A percentile compares a stretch with the other conserved stretches of the same genome.
phyloP scores from a whole-genome alignment of 129 eudicot genomes.

The Rutidosis leptorrhynchoides region DNA sequence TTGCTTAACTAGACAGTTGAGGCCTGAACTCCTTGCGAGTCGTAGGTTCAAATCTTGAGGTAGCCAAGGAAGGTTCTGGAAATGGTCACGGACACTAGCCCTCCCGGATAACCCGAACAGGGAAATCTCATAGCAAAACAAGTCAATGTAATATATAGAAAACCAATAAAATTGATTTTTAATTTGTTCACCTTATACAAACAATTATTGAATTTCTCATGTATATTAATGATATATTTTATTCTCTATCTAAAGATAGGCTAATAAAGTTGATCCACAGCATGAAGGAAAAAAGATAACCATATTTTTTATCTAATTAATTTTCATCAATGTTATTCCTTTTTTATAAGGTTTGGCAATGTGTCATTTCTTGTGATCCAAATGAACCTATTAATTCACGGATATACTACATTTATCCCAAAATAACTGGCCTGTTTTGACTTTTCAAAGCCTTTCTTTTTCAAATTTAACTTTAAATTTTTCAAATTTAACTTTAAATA shows the following conservation, averaged over 20 bases:
- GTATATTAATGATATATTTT: neutral
- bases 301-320: neutral
- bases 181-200: neutral
- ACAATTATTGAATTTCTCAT: neutral
- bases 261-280: neutral
- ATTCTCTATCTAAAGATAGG: neutral
- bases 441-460: too few species aligned
- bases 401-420: neutral
- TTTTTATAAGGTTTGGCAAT: neutral
- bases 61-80: too few species aligned
- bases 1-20: constrained; percentile 1
- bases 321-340: neutral
- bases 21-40: too few species aligned
- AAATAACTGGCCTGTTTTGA: too few species aligned
- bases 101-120: too few species aligned
- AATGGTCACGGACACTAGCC: too few species aligned
- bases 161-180: neutral
- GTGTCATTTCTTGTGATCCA: neutral
- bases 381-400: neutral
- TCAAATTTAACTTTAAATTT: too few species aligned
- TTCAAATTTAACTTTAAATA: too few species aligned
- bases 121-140: too few species aligned
- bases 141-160: neutral
- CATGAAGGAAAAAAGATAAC: neutral
- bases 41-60: too few species aligned